Conservation (phyloP, 164 flowering plant genomes). For the Dillenia turbinata region DNA sequence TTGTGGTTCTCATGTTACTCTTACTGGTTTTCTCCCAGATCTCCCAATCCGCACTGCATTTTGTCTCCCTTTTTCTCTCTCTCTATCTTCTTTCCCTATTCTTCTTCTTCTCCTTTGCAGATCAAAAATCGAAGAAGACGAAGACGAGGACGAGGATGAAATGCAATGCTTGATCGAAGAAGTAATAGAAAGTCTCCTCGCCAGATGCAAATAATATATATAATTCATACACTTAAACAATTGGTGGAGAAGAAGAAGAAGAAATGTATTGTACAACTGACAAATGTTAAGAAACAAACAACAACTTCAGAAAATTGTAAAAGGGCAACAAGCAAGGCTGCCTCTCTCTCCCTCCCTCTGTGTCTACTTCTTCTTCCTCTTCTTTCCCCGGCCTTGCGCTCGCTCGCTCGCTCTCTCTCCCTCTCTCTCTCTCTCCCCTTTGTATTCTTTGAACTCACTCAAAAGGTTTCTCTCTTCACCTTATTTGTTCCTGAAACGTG, state of each 20-base stretch:
- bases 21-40: conserved; percentile 7
- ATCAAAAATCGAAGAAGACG: no score
- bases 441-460: no score
- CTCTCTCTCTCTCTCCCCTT: no score
- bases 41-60: conserved; percentile 8
- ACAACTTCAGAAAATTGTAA: not conserved
- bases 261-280: not conserved
- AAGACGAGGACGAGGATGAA: no score
- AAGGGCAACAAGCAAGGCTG: not conserved
- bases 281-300: not conserved
- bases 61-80: not conserved
- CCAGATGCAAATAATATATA: no score
- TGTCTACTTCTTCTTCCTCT: conserved; percentile 3
- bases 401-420: not conserved
- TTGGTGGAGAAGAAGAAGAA: not conserved
- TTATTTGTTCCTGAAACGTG: no score
- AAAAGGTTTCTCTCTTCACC: no score
- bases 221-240: not conserved
- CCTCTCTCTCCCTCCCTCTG: not conserved
- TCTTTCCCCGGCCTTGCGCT: not conserved
- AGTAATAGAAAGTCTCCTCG: no score
- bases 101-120: no score
- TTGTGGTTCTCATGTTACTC: conserved; percentile 5
- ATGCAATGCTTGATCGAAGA: no score
- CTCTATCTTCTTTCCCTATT: no score